Evolutionary conservation across 2,329 filamentous ascomycete genomes (phyloP).

Genomic region (Basipetospora chlamydospora): DNA sequence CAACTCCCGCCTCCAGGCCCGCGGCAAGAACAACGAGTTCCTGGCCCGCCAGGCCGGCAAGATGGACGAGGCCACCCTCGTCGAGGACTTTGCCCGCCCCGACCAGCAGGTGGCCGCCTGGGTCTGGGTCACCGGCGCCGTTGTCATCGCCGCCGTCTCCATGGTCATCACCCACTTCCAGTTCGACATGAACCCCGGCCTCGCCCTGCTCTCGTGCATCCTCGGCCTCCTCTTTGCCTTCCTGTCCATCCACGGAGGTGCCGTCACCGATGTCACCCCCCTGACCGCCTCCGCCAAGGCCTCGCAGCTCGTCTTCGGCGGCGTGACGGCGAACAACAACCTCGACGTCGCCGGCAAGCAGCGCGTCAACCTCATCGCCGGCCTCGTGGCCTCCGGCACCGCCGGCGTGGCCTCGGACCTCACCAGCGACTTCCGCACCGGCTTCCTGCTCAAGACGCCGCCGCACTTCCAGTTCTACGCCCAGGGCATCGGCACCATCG

Average conservation of each 20-base stretch:
- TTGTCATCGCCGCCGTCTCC: conserved; percentile 35
- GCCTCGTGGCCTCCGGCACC: conserved; percentile 39
- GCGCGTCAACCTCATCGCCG: conserved; percentile 50
- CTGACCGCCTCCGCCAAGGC: conserved; percentile 54
- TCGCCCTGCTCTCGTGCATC: conserved; percentile 38
- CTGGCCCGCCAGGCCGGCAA: conserved; percentile 20
- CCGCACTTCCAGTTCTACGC: conserved; percentile 53
- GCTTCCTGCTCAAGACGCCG: conserved; percentile 50
- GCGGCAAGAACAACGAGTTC: conserved; percentile 17
- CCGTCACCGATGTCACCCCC: conserved; percentile 45
- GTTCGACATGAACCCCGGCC: conserved; percentile 41
- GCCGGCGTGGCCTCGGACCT: conserved; percentile 38
- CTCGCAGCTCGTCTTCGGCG: conserved; percentile 53
- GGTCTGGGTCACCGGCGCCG: conserved; percentile 34
- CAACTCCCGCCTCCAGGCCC: conserved; percentile 16
- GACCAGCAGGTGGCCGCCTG: conserved; percentile 35
- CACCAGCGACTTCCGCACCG: conserved; percentile 50
- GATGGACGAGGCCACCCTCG: conserved; percentile 15
- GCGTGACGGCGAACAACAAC: conserved; percentile 38
- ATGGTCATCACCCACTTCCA: conserved; percentile 34
- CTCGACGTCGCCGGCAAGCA: conserved; percentile 38
- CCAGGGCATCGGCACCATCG: conserved; percentile 45
- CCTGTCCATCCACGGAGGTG: conserved; percentile 32
- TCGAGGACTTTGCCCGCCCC: conserved; percentile 25
- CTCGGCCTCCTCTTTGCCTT: conserved; percentile 45